These are phyloP conservation scores for Jatropha curcas DNA, from an alignment of 345 rosid species.

Conservation along the genomic window DNA sequence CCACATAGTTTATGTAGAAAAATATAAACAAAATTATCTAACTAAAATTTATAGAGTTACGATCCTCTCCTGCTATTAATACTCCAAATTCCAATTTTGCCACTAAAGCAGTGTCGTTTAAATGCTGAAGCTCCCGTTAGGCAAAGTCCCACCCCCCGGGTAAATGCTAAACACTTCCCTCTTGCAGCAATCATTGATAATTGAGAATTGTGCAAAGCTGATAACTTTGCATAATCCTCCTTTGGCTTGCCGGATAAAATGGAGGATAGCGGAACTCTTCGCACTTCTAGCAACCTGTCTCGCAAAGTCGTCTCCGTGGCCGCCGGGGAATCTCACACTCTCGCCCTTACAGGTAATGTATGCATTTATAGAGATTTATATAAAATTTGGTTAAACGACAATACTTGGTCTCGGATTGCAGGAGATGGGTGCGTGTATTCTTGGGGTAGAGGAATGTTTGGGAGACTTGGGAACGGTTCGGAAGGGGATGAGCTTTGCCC, in stretches of 20 bases:
- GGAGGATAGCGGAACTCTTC: slow-evolving; percentile 33
- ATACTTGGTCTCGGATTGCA: slow-evolving; percentile 21
- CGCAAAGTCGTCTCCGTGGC: slow-evolving; percentile 48
- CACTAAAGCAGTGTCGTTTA: too few relatives aligned
- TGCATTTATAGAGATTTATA: not conserved
- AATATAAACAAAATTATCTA: too few relatives aligned
- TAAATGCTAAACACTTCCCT: too few relatives aligned
- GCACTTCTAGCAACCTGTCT: slow-evolving; percentile 37
- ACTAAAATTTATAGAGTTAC: too few relatives aligned
- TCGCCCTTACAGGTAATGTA: slow-evolving; percentile 63
- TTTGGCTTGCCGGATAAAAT: slow-evolving; percentile 23
- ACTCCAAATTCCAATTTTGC: too few relatives aligned
- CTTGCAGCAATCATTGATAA: too few relatives aligned
- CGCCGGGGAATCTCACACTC: slow-evolving; percentile 87
- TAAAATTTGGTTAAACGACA: not conserved
- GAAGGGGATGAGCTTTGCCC: slow-evolving; percentile 74
- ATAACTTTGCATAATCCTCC: not conserved
- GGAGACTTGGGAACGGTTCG: slow-evolving; percentile 76
- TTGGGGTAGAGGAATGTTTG: slow-evolving; percentile 97
- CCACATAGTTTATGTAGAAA: too few relatives aligned
- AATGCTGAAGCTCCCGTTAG: too few relatives aligned
- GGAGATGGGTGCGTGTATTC: slow-evolving; percentile 80
- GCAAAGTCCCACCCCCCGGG: too few relatives aligned
- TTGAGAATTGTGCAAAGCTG: not conserved
- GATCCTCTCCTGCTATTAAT: too few relatives aligned